Evolutionary conservation across 2,329 filamentous ascomycete species (phyloP).

Genomic region (Sporothrix curviconia): DNA sequence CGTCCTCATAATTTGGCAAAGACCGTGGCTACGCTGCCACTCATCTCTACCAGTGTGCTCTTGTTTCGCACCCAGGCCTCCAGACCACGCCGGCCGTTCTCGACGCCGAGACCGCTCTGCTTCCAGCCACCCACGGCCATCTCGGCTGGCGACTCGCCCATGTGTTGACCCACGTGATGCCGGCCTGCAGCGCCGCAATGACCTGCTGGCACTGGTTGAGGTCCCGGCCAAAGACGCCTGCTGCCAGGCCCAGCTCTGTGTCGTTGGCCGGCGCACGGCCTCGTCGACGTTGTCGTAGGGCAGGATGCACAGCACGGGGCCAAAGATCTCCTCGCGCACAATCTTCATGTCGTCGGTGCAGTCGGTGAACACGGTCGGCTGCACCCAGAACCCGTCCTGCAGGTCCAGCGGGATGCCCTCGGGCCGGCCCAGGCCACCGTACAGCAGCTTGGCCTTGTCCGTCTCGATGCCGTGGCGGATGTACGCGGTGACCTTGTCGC

Average conservation of each 20-base stretch:
- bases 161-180: constrained; percentile 88
- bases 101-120: constrained; percentile 77
- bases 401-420: constrained; percentile 41
- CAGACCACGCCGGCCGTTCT: constrained; percentile 75
- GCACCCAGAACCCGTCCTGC: constrained; percentile 70
- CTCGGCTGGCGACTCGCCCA: constrained; percentile 88
- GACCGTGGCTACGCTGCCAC: constrained; percentile 61
- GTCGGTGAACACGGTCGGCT: constrained; percentile 78
- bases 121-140: constrained; percentile 94
- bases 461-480: constrained; percentile 66
- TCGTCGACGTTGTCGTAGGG: constrained; percentile 65
- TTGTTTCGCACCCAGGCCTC: constrained; percentile 81
- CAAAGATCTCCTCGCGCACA: constrained; percentile 78
- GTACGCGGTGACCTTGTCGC: constrained; percentile 71
- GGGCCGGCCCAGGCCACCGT: constrained; percentile 54
- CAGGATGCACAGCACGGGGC: constrained; percentile 77
- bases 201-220: constrained; percentile 67
- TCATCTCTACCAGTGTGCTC: constrained; percentile 80
- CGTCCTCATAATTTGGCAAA: constrained; percentile 58
- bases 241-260: constrained; percentile 72
- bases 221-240: constrained; percentile 74
- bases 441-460: constrained; percentile 68
- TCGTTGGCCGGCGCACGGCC: constrained; percentile 67
- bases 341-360: constrained; percentile 80
- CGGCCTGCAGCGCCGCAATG: constrained; percentile 65